Evolutionary conservation across 1,139 yeast species (phyloP).

Genomic region (Debaryomyces nepalensis): DNA sequence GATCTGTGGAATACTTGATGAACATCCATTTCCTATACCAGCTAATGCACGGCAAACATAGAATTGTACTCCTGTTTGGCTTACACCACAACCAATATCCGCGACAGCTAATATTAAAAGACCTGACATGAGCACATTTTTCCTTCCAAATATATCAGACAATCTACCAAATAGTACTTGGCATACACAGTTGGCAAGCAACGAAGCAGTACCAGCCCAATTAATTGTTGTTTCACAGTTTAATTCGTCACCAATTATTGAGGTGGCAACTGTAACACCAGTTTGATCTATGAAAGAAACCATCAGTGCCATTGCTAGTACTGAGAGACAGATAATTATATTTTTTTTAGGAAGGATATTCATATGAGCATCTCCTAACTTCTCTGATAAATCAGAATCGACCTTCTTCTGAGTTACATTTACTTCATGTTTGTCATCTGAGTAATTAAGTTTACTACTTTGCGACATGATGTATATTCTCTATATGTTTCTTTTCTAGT

Average conservation of each 20-base stretch:
- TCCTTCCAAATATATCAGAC: constrained; percentile 51
- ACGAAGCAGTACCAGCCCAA: constrained; percentile 57
- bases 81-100: constrained; percentile 48
- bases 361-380: constrained; percentile 43
- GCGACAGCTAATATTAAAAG: constrained; percentile 37
- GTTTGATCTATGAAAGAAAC: constrained; percentile 49
- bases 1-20: constrained; percentile 46
- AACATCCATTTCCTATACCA: constrained; percentile 52
- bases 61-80: constrained; percentile 44
- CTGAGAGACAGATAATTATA: constrained; percentile 33
- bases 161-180: constrained; percentile 51
- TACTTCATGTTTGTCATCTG: constrained; percentile 13
- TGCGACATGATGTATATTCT: constrained; percentile 1
- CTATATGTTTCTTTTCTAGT: background rate
- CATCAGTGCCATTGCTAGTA: constrained; percentile 31
- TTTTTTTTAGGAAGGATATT: constrained; percentile 38
- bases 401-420: constrained; percentile 11
- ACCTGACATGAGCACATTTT: constrained; percentile 38
- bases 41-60: constrained; percentile 50
- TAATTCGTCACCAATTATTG: constrained; percentile 41
- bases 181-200: constrained; percentile 50
- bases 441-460: background rate
- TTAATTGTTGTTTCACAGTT: constrained; percentile 44
- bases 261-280: constrained; percentile 44
- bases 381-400: constrained; percentile 27